A percentile compares a stretch with the other conserved stretches of the same genome.
phyloP scores from a whole-genome alignment of 1,284 basidiomycete genomes.

The Sporisorium scitamineum region DNA sequence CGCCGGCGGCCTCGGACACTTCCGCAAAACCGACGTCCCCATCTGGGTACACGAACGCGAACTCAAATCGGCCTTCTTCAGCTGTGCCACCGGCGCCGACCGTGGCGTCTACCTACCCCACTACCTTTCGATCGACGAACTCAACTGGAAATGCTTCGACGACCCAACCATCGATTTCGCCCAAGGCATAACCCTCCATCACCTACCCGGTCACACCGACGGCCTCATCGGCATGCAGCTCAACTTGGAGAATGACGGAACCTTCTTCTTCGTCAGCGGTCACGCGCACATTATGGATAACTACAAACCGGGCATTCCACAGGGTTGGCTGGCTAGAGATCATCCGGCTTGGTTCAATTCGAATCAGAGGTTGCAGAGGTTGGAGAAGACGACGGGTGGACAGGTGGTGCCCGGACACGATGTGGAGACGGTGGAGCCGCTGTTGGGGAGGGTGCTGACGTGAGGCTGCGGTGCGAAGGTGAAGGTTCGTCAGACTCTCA shows the following conservation, averaged over 20 bases:
- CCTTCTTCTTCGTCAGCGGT: constrained; percentile 54
- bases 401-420: constrained; percentile 57
- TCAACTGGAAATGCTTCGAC: constrained; percentile 66
- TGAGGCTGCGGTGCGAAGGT: neutral
- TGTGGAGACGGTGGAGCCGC: constrained; percentile 33
- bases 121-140: constrained; percentile 51
- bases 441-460: constrained; percentile 35
- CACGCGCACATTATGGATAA: constrained; percentile 60
- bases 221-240: constrained; percentile 64
- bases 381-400: constrained; percentile 54
- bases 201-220: constrained; percentile 64
- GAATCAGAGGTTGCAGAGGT: constrained; percentile 54
- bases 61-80: constrained; percentile 60
- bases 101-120: constrained; percentile 54
- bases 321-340: constrained; percentile 60
- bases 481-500: neutral
- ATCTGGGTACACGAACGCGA: constrained; percentile 66
- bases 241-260: constrained; percentile 58
- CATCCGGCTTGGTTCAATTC: constrained; percentile 60
- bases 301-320: constrained; percentile 54
- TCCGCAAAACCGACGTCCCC: constrained; percentile 52
- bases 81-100: constrained; percentile 59
- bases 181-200: constrained; percentile 63
- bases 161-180: constrained; percentile 58
- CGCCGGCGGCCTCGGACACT: constrained; percentile 59